Percentiles rank a stretch among this genome's conserved stretches.
These are phyloP conservation scores for Galeopsis tetrahit DNA, from an alignment of 257 asterid species.

Conservation along the genomic window DNA sequence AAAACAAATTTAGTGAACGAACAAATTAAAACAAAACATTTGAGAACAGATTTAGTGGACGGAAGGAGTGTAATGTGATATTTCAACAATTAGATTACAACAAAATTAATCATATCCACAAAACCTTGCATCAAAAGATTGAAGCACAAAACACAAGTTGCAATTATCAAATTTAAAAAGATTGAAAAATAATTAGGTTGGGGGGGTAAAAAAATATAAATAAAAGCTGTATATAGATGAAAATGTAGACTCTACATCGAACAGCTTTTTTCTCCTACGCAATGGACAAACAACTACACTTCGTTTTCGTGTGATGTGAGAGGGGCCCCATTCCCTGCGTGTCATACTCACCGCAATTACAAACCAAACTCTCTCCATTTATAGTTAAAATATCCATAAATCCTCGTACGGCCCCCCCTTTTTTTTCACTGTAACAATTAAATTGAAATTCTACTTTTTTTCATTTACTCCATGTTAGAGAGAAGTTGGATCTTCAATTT, in stretches of 20 bases:
- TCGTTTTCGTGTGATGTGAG: slow-evolving; percentile 2
- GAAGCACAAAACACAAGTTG: neutral
- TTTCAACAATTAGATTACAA: no score
- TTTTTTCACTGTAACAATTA: slow-evolving; percentile 6
- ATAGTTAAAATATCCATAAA: slow-evolving; percentile 15
- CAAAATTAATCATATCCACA: neutral
- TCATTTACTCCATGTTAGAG: neutral
- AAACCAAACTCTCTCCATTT: slow-evolving; percentile 28
- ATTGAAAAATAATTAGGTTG: slow-evolving; percentile 18
- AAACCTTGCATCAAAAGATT: neutral
- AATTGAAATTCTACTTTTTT: neutral
- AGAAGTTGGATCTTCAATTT: slow-evolving; percentile 1
- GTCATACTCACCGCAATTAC: slow-evolving; percentile 31
- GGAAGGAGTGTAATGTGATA: no score
- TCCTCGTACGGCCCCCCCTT: slow-evolving; percentile 20
- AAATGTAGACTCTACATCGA: neutral
- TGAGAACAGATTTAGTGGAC: no score
- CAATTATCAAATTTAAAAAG: neutral
- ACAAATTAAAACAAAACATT: no score
- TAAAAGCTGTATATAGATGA: slow-evolving; percentile 31
- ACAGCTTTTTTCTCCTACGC: slow-evolving; percentile 44
- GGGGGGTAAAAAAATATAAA: slow-evolving; percentile 29
- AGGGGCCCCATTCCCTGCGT: slow-evolving; percentile 46
- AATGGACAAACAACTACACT: slow-evolving; percentile 40
- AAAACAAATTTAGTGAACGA: no score